Percentiles rank a stretch among this genome's conserved stretches.
Evolutionary conservation across 2,329 filamentous ascomycete species (phyloP).

Genomic region (Alternaria ethzedia): DNA sequence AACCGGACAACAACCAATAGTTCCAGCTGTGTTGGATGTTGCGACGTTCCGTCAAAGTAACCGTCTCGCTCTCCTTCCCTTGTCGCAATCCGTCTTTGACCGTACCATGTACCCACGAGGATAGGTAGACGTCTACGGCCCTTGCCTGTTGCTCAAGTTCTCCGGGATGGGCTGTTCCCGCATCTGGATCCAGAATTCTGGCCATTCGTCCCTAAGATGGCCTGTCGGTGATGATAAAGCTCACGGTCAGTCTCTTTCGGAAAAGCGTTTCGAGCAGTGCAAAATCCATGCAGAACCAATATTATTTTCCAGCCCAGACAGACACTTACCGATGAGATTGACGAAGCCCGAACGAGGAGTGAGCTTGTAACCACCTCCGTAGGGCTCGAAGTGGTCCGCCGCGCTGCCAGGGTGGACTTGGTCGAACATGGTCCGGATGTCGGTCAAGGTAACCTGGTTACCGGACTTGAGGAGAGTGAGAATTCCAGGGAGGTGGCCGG

Average conservation of each 20-base stretch:
- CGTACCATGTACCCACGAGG: neutral
- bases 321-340: neutral
- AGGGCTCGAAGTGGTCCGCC: neutral
- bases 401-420: neutral
- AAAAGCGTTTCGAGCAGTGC: neutral
- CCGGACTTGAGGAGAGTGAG: neutral
- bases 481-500: neutral
- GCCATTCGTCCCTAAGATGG: neutral
- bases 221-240: neutral
- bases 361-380: neutral
- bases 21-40: too few relatives aligned
- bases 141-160: neutral
- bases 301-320: fast-evolving
- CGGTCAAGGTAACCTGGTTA: neutral
- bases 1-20: too few relatives aligned
- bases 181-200: neutral
- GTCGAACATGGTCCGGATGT: neutral
- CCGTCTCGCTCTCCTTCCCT: too few relatives aligned
- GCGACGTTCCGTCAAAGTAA: too few relatives aligned
- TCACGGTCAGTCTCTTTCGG: neutral
- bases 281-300: neutral
- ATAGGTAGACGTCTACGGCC: neutral
- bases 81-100: neutral
- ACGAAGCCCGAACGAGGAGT: neutral
- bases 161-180: neutral